A percentile compares a stretch with the other conserved stretches of the same genome.
Conservation (phyloP, 441 rosid genomes). For the Melastoma candidum region DNA sequence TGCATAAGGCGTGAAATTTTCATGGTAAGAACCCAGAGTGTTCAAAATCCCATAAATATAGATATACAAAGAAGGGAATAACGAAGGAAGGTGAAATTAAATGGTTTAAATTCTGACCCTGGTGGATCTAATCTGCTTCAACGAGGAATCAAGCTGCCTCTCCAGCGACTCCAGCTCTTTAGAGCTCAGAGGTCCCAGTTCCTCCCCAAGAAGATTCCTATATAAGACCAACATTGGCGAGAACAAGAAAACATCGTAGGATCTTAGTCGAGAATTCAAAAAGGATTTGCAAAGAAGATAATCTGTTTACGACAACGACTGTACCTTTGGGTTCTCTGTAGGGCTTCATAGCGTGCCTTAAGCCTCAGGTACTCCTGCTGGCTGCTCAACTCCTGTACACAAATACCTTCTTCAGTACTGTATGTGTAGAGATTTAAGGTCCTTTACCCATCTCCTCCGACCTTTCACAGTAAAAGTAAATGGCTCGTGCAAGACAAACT, state of each 20-base stretch:
- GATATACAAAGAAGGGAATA: background rate
- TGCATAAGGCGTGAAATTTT: constrained; percentile 15
- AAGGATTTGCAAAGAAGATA: no score
- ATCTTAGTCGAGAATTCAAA: no score
- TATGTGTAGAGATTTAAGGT: no score
- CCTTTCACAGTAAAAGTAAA: no score
- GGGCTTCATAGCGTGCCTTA: constrained; percentile 79
- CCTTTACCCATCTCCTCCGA: no score
- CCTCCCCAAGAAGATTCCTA: constrained; percentile 94
- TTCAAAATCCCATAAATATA: background rate
- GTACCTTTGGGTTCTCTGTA: constrained; percentile 83
- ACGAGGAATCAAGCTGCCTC: constrained; percentile 85
- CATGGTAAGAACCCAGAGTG: background rate
- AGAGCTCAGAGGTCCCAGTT: constrained; percentile 81
- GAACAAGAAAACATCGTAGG: background rate
- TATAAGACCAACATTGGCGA: background rate
- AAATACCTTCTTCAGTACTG: no score
- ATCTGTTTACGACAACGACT: no score
- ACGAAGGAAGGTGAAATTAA: background rate
- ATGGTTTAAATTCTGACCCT: constrained; percentile 35
- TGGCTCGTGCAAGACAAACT: no score
- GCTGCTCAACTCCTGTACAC: constrained; percentile 64
- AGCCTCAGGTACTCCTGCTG: constrained; percentile 98
- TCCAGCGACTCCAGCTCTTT: constrained; percentile 95
- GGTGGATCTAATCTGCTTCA: constrained; percentile 88